These are phyloP conservation scores for Ailanthus altissimus DNA, from an alignment of 345 rosid species.

Conservation along the genomic window DNA sequence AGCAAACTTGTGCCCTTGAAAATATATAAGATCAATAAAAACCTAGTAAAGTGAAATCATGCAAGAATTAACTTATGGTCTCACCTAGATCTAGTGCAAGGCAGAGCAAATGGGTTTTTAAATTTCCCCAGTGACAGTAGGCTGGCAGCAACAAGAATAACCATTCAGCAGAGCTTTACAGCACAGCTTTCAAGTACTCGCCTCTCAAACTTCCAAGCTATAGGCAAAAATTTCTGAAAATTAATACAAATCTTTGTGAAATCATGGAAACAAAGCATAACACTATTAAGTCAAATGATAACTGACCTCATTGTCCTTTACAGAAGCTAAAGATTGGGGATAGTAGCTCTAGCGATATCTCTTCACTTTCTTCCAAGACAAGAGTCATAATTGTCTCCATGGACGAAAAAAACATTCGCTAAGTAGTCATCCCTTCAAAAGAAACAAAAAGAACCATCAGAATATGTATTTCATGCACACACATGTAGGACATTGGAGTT, in stretches of 20 bases:
- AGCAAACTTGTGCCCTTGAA: too few relatives aligned
- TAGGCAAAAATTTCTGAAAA: slow-evolving; percentile 60
- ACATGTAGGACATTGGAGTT: background rate
- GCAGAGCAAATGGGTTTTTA: too few relatives aligned
- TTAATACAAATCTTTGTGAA: slow-evolving; percentile 14
- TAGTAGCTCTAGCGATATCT: slow-evolving; percentile 67
- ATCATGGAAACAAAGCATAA: slow-evolving; percentile 13
- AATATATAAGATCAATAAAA: too few relatives aligned
- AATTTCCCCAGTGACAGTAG: slow-evolving; percentile 79
- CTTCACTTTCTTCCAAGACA: slow-evolving; percentile 96
- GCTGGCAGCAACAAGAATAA: slow-evolving; percentile 58
- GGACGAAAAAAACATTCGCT: slow-evolving; percentile 63
- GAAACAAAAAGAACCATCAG: slow-evolving; percentile 18
- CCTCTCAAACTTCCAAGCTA: slow-evolving; percentile 71
- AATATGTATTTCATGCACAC: background rate
- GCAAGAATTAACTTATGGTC: too few relatives aligned
- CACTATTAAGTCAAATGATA: background rate
- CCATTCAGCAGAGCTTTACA: too few relatives aligned
- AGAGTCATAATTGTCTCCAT: slow-evolving; percentile 93
- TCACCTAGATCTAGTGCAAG: too few relatives aligned
- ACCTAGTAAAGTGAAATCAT: too few relatives aligned
- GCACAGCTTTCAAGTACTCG: slow-evolving; percentile 69
- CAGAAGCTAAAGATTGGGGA: slow-evolving; percentile 63
- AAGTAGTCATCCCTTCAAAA: slow-evolving; percentile 71
- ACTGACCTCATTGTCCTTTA: slow-evolving; percentile 70